Conservation (phyloP, 2,329 filamentous ascomycete genomes). For the Stagonosporopsis cucurbitacearum region DNA sequence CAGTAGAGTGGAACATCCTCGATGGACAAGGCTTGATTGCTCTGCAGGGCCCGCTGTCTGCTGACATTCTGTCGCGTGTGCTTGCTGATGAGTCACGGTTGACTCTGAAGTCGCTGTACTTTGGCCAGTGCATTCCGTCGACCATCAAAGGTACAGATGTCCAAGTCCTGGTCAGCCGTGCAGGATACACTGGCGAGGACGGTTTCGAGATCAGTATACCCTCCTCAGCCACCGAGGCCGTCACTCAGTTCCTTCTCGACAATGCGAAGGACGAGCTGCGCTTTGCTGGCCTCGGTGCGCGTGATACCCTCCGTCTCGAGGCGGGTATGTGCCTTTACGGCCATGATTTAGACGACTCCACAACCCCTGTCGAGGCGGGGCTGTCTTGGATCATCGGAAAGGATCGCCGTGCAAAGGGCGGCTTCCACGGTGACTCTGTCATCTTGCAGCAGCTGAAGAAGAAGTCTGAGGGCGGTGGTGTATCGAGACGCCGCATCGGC, state of each 20-base stretch:
- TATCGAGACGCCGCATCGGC: slow-evolving; percentile 77
- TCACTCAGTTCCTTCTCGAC: slow-evolving; percentile 73
- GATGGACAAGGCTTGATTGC: slow-evolving; percentile 81
- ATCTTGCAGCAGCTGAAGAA: slow-evolving; percentile 80
- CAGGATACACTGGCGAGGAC: slow-evolving; percentile 96
- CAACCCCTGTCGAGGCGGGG: slow-evolving; percentile 70
- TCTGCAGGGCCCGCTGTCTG: slow-evolving; percentile 83
- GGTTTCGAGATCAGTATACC: slow-evolving; percentile 95
- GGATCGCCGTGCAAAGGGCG: slow-evolving; percentile 70
- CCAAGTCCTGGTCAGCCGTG: slow-evolving; percentile 77
- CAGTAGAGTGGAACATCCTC: slow-evolving; percentile 73
- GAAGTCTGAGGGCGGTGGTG: slow-evolving; percentile 73
- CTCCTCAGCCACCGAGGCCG: slow-evolving; percentile 65
- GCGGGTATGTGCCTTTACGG: slow-evolving; percentile 99
- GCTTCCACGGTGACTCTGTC: slow-evolving; percentile 84
- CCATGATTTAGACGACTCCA: slow-evolving; percentile 87
- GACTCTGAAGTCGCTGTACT: slow-evolving; percentile 70
- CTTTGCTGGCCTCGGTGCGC: slow-evolving; percentile 85
- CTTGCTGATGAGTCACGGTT: slow-evolving; percentile 59
- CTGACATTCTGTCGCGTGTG: slow-evolving; percentile 69
- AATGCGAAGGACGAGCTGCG: slow-evolving; percentile 69
- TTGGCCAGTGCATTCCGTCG: slow-evolving; percentile 75
- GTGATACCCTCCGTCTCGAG: slow-evolving; percentile 91
- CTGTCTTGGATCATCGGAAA: slow-evolving; percentile 86
- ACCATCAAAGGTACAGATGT: slow-evolving; percentile 66